Evolutionary conservation across 2,329 filamentous ascomycete species (phyloP).

Genomic region (Epichloe amarillans): DNA sequence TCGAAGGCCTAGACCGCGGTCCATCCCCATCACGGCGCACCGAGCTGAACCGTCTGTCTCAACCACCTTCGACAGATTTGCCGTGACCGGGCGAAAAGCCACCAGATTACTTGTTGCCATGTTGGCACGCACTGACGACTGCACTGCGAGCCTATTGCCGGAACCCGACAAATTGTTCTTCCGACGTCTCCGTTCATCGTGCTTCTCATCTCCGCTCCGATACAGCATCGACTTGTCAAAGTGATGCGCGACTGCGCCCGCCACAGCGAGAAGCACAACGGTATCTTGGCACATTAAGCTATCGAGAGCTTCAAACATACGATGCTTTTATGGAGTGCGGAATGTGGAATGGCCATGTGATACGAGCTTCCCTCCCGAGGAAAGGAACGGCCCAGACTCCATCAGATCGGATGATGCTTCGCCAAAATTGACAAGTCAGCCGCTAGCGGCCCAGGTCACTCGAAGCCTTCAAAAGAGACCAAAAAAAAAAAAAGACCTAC

Average conservation of each 20-base stretch:
- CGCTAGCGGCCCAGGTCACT: neutral
- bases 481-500: neutral
- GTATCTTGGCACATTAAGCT: neutral
- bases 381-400: neutral
- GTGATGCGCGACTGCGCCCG: neutral
- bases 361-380: neutral
- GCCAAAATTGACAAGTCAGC: neutral
- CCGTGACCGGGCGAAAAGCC: neutral
- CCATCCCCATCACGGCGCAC: neutral
- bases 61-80: neutral
- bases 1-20: no score
- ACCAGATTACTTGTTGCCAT: neutral
- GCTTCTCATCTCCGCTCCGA: neutral
- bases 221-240: neutral
- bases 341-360: neutral
- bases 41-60: neutral
- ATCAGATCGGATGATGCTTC: constrained; percentile 2
- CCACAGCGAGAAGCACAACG: neutral
- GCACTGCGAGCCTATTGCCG: neutral
- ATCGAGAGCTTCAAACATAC: neutral
- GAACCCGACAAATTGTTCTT: neutral
- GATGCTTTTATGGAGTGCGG: neutral
- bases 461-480: neutral
- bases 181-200: neutral
- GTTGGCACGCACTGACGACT: neutral